A percentile compares a stretch with the other conserved stretches of the same genome.
These are phyloP conservation scores for Euphorbia peplus DNA, from an alignment of 345 rosid species.

Conservation along the genomic window DNA sequence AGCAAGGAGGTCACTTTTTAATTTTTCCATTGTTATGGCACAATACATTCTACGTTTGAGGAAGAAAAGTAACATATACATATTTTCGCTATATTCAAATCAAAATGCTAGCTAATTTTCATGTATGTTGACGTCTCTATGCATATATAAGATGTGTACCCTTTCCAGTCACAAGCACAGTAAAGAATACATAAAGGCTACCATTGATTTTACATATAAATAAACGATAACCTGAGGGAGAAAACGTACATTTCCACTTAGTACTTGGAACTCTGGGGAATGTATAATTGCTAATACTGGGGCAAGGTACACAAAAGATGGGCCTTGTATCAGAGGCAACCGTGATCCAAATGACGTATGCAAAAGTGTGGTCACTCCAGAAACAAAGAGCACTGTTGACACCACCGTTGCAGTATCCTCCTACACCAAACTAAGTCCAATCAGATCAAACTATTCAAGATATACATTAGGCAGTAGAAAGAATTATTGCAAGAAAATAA, in stretches of 20 bases:
- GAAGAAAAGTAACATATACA: too few relatives aligned
- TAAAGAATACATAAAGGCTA: conserved; percentile 10
- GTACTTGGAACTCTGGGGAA: conserved; percentile 84
- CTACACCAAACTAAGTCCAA: conserved; percentile 50
- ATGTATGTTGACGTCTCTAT: not conserved
- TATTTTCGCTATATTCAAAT: too few relatives aligned
- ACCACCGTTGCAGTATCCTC: conserved; percentile 84
- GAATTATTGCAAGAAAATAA: conserved; percentile 4
- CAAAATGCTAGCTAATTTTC: too few relatives aligned
- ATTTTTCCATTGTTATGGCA: not conserved
- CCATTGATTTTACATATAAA: not conserved
- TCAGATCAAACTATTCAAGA: conserved; percentile 31
- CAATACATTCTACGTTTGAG: not conserved
- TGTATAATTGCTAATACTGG: conserved; percentile 84
- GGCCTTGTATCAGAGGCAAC: conserved; percentile 94
- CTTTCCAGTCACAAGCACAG: not conserved
- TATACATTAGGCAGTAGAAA: conserved; percentile 5
- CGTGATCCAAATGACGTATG: conserved; percentile 90
- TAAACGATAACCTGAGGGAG: not conserved
- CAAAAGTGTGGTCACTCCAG: conserved; percentile 82
- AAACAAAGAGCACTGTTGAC: conserved; percentile 81
- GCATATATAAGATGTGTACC: not conserved
- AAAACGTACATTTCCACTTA: conserved; percentile 79
- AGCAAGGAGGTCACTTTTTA: not conserved
- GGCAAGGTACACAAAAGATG: conserved; percentile 87